Evolutionary conservation across 345 rosid genomes (phyloP), one percentile per base, ranked within the genome.

Genomic region (Eucalyptus cloeziana): DNA sequence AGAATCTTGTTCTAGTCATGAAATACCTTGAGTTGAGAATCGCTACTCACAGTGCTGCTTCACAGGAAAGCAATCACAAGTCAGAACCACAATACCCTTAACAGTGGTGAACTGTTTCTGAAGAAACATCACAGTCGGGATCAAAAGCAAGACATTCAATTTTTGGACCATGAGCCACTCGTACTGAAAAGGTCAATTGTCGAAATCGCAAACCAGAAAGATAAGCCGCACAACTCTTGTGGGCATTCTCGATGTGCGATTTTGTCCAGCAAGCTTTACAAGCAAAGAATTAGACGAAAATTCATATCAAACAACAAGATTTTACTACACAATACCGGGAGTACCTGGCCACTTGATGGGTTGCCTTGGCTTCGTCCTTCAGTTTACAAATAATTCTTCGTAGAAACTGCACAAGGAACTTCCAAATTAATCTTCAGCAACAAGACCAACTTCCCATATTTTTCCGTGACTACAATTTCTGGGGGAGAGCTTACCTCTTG

Each of bases 341-440:
- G 45, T 21, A 76, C 85, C 47, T 76, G 85, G 85, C 47, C 2
- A 40, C 85, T 37, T 76, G 47, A 76, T 40, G 16, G 85, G 47
- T 40, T 76, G 47, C 85, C 47, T 87, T 86, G 47, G 88, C 88
- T 88, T 93, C 93, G 85, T 87, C 87, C 85, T 87, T 90, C 33
- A 90, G n/a, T 71, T 91, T 91, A 10, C 90, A 80, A 27, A 94
- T 88, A 91, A 92, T 89, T 80, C 86, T 91, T 52, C 86, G 86
- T 15, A 94, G 89, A 62, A 88, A 89, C 95, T 93, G 91, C 49
- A 88, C 64, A 45, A 6, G 88, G 31, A 60, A 52, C 76, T 44
- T 86, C 47, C 30, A 76, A 37, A 76, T 76, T 76, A 40, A 76
- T 37, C 47, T 76, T 76, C 47, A 10, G 85, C 85, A 76, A 40